phyloP scores from a whole-genome alignment of 176 grass and related monocot species.

The Panicum miliaceum region DNA sequence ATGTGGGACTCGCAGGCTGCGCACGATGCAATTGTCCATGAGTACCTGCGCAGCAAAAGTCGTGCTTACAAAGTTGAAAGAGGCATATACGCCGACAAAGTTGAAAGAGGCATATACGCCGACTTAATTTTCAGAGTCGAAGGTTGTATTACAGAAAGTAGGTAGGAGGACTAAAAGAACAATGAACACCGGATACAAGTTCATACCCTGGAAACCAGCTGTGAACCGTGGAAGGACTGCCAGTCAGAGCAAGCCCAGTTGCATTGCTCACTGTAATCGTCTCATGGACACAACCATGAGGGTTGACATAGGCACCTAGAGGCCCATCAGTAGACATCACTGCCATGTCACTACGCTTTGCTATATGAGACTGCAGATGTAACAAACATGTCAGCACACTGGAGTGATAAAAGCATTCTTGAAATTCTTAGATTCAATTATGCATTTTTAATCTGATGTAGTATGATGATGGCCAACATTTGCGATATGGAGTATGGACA shows the following conservation, averaged over 20 bases:
- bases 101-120: background rate
- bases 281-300: conserved; percentile 80
- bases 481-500: conserved; percentile 3
- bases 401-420: background rate
- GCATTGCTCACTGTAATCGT: conserved; percentile 76
- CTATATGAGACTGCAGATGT: conserved; percentile 61
- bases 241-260: conserved; percentile 55
- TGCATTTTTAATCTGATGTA: background rate
- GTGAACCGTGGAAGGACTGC: conserved; percentile 52
- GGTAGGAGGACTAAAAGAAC: background rate
- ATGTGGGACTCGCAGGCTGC: conserved; percentile 56
- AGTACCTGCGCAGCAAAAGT: conserved; percentile 53
- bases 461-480: background rate
- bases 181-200: background rate
- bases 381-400: conserved; percentile 26
- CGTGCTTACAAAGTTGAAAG: background rate
- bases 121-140: background rate
- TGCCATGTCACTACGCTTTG: conserved; percentile 88
- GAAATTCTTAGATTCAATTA: conserved; percentile 12
- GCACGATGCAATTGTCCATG: conserved; percentile 77
- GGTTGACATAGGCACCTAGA: conserved; percentile 88
- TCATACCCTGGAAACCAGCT: conserved; percentile 98
- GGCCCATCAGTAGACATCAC: conserved; percentile 89
- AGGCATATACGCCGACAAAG: background rate
- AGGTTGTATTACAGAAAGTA: background rate